Evolutionary conservation across 2,329 filamentous ascomycete species (phyloP), one percentile per base, ranked within the genome.

Genomic region (Corinectria fuckeliana): DNA sequence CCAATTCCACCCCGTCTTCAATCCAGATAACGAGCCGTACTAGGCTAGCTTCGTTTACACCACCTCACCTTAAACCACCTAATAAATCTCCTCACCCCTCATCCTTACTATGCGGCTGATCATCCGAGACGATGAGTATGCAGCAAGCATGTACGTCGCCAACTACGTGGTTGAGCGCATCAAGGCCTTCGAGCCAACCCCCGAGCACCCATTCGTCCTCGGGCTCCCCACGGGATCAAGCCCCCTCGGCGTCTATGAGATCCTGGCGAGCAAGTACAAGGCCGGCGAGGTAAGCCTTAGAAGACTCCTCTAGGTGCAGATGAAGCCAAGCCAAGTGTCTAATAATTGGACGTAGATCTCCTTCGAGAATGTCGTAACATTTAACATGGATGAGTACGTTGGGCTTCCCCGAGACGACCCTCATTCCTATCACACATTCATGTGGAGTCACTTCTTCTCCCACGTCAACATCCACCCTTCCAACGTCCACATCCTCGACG

Each of bases 301-400:
- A 58, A 71, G 13, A 45, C 34, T 14, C 18, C 14, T 25, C 18
- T 18, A 49, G 10, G 34, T 47, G 28, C 3, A 50, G n/a, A 36
- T 36, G 32, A 7, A 28, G n/a, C n/a, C n/a, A n/a, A n/a, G n/a
- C 32, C 25, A 20, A 10, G 23, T 8, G 9, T 60, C 57, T 47
- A 57, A 60, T 30, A 28, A 18, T n/a, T 41, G 18, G 28, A 30
- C 71, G 67, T 73, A 91, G 72, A 88, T 96, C 71, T 94, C 91
- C 1, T 96, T 96, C 75, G 88, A 89, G 72, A 86, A 96, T 89
- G 91, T 96, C 71, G 85, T 95, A 72, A 96, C 92, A 23, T 96
- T 96, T 82, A 95, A 95, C 77, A 95, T 95, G 92, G 92, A 96
- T 77, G 92, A 96, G 78, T 96, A 96, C 71, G 91, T 95, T 66